Evolutionary conservation across 345 rosid species (phyloP).

Genomic region (Lumnitzera racemosa): DNA sequence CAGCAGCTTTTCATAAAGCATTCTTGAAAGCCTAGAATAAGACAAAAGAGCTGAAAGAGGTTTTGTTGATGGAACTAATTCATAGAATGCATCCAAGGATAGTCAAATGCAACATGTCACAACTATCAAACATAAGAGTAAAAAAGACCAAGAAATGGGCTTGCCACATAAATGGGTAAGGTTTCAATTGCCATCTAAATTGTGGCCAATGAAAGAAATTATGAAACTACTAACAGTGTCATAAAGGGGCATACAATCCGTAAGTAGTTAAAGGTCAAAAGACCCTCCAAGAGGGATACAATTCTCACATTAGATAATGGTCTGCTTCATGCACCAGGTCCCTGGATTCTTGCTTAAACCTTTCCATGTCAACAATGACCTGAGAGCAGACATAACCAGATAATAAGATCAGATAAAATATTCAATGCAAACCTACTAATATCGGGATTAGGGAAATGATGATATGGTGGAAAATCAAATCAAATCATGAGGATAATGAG

Average conservation of each 20-base stretch:
- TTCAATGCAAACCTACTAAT: not conserved
- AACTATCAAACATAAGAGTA: too few relatives aligned
- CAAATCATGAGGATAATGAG: too few relatives aligned
- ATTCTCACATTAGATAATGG: constrained; percentile 42
- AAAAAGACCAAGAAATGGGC: too few relatives aligned
- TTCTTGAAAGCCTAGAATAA: constrained; percentile 53
- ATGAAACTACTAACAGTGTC: not conserved
- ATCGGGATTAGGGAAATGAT: too few relatives aligned
- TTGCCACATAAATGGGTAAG: too few relatives aligned
- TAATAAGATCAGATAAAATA: constrained; percentile 1
- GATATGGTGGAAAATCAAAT: too few relatives aligned
- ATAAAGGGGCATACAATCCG: not conserved
- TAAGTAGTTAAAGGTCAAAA: not conserved
- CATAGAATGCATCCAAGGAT: too few relatives aligned
- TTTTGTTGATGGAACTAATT: not conserved
- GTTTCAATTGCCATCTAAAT: too few relatives aligned
- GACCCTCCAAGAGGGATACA: constrained; percentile 3
- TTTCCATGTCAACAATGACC: constrained; percentile 84
- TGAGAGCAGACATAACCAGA: constrained; percentile 16
- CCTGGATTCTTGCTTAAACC: constrained; percentile 55
- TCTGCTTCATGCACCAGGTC: constrained; percentile 40
- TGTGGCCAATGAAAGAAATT: too few relatives aligned
- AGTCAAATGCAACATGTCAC: too few relatives aligned
- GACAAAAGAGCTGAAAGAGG: not conserved
- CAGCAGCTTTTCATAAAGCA: constrained; percentile 45